Evolutionary conservation across 371 early-diverging fungal genomes (phyloP).

Genomic region (Haplosporangium sp.): DNA sequence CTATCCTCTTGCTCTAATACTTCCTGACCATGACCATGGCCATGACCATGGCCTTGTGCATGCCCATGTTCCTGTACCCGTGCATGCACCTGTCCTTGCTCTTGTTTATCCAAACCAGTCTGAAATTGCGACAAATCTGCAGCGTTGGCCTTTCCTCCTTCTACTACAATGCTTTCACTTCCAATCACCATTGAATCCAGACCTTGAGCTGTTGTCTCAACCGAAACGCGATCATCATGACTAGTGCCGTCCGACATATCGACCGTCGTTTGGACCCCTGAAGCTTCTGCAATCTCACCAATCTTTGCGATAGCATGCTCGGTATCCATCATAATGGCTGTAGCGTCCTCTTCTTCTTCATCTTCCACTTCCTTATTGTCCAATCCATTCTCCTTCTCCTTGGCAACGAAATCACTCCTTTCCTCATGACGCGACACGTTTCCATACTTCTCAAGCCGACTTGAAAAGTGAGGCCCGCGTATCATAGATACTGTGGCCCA

Average conservation of each 20-base stretch:
- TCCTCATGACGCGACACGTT: neutral
- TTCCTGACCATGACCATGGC: neutral
- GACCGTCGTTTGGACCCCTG: neutral
- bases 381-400: neutral
- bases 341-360: neutral
- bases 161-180: neutral
- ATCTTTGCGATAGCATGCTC: slow-evolving; percentile 12
- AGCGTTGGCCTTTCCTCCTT: neutral
- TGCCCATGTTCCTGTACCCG: neutral
- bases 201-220: slow-evolving; percentile 18
- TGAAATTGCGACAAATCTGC: too few species aligned
- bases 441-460: too few species aligned
- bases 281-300: slow-evolving; percentile 22
- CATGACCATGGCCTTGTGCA: neutral
- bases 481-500: slow-evolving; percentile 24
- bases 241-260: neutral
- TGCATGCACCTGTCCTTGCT: neutral
- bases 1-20: slow-evolving; percentile 7
- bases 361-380: neutral
- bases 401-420: neutral
- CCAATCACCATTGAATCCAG: slow-evolving; percentile 28
- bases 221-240: neutral
- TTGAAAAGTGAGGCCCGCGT: too few species aligned
- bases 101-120: neutral
- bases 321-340: slow-evolving; percentile 3